Conservation (phyloP, 768 basidiomycete genomes). For the Myochromella boudieri region DNA sequence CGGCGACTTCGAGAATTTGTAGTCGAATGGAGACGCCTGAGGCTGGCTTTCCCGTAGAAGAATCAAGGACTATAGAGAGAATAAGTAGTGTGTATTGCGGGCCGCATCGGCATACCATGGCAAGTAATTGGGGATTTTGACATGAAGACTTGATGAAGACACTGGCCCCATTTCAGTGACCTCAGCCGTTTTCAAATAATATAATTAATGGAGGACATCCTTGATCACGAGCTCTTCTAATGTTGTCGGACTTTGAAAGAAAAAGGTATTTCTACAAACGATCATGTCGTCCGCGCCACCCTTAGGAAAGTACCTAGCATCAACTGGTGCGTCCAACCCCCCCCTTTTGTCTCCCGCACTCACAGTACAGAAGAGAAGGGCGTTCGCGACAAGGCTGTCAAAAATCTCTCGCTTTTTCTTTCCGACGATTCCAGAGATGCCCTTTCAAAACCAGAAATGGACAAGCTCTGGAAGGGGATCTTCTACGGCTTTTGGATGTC, state of each 20-base stretch:
- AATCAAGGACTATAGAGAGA: conserved; percentile 76
- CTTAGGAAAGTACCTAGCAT: conserved; percentile 88
- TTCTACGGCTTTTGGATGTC: conserved; percentile 99
- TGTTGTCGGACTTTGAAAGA: conserved; percentile 27
- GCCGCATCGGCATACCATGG: conserved; percentile 53
- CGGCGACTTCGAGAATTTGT: conserved; percentile 44
- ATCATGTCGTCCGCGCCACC: conserved; percentile 53
- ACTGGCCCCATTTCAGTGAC: too few species aligned
- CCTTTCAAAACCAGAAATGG: conserved; percentile 75
- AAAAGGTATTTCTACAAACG: conserved; percentile 12
- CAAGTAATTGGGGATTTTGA: conserved; percentile 87
- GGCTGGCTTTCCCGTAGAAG: conserved; percentile 81
- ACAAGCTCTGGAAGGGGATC: conserved; percentile 95
- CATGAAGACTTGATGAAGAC: conserved; percentile 25
- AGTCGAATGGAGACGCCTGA: conserved; percentile 64
- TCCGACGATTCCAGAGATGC: conserved; percentile 62
- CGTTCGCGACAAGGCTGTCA: conserved; percentile 88
- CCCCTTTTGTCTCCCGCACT: conserved; percentile 15
- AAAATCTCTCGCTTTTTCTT: conserved; percentile 75
- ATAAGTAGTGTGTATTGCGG: too few species aligned
- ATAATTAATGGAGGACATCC: neutral
- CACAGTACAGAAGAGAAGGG: conserved; percentile 69
- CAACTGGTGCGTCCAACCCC: conserved; percentile 42
- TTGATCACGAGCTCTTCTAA: neutral
- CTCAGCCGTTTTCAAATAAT: too few species aligned